Evolutionary conservation across 2,329 filamentous ascomycete species (phyloP).

Genomic region (Aspergillus vadensis): DNA sequence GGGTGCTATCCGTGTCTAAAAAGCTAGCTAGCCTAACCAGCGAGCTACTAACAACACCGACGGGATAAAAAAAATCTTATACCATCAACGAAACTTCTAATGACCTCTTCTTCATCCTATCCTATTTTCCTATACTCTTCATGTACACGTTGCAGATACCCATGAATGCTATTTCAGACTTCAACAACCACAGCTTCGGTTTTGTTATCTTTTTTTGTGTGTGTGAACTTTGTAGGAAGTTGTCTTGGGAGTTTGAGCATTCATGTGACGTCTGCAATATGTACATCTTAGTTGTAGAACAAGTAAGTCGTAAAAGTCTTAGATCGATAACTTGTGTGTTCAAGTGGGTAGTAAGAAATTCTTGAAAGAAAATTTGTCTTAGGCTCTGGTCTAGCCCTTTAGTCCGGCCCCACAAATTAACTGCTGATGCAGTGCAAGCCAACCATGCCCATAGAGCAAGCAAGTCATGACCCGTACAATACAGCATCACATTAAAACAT

Average conservation of each 20-base stretch:
- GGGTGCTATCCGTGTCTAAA: slow-evolving; percentile 94
- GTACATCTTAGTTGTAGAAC: background rate
- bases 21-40: slow-evolving; percentile 31
- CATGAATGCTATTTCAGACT: slow-evolving; percentile 42
- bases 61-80: background rate
- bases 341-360: background rate
- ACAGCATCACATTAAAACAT: background rate
- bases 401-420: background rate
- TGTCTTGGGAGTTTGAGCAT: slow-evolving; percentile 24
- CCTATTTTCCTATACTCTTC: slow-evolving; percentile 19
- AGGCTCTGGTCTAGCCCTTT: background rate
- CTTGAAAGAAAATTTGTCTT: background rate
- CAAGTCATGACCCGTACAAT: background rate
- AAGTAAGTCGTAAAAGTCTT: background rate
- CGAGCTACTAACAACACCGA: slow-evolving; percentile 18
- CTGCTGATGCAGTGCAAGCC: background rate
- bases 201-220: background rate
- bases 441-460: background rate
- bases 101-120: background rate
- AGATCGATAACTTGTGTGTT: too few species aligned
- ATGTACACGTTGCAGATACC: slow-evolving; percentile 44
- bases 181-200: background rate
- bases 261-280: slow-evolving; percentile 27
- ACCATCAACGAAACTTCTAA: slow-evolving; percentile 9
- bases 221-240: background rate